Evolutionary conservation across 1,284 basidiomycete genomes (phyloP).

Genomic region (Pulchroboletus neoregius): DNA sequence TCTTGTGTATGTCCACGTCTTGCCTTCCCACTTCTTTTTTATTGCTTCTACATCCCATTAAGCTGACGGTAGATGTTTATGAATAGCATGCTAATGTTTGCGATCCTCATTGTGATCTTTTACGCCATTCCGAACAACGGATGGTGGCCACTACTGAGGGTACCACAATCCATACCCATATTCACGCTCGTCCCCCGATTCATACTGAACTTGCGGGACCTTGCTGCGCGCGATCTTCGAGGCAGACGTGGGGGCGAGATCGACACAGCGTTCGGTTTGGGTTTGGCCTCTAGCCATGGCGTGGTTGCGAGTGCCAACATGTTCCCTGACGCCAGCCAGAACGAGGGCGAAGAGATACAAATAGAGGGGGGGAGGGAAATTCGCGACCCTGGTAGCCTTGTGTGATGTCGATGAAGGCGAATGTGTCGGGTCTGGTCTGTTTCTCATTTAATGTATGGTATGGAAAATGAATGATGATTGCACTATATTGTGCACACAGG

Average conservation of each 20-base stretch:
- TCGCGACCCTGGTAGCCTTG: no score
- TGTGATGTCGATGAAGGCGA: no score
- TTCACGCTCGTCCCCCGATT: not conserved
- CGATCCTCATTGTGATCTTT: not conserved
- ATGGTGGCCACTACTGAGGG: not conserved
- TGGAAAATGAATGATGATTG: no score
- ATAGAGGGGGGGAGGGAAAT: no score
- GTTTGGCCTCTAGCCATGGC: no score
- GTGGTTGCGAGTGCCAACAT: no score
- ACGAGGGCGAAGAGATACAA: no score
- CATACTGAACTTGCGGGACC: not conserved
- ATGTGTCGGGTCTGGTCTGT: no score
- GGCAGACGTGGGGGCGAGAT: not conserved
- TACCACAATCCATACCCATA: not conserved
- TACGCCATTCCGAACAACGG: not conserved
- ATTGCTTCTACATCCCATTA: no score
- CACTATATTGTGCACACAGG: no score
- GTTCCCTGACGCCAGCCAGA: no score
- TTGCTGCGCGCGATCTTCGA: not conserved
- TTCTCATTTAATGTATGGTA: no score
- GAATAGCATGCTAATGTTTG: not conserved
- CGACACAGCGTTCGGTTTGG: not conserved
- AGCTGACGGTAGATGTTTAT: not conserved
- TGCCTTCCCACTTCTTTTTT: not conserved
- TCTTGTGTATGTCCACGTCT: not conserved